Percentiles rank a stretch among this genome's conserved stretches.
Evolutionary conservation across 176 grass and related monocot genomes (phyloP).

Genomic region (Dendrocalamus sinicus): DNA sequence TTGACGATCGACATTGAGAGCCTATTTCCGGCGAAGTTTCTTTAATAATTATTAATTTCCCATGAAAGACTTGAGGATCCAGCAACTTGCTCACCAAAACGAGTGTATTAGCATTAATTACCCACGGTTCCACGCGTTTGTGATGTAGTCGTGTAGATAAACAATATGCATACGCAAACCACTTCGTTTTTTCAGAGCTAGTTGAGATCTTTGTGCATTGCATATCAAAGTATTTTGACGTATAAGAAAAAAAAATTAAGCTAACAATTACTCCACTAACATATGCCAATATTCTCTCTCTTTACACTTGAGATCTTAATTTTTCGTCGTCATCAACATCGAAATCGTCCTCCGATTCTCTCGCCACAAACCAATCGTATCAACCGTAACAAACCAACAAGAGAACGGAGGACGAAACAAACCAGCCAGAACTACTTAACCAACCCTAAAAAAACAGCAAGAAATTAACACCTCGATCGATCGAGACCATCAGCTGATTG

Average conservation of each 20-base stretch:
- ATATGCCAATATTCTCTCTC: background rate
- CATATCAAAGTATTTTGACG: constrained; percentile 7
- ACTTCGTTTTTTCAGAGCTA: too few relatives aligned
- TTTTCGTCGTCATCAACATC: constrained; percentile 60
- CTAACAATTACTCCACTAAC: constrained; percentile 6
- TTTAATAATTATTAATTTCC: background rate
- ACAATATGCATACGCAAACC: background rate
- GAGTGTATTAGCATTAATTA: background rate
- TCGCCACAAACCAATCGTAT: constrained; percentile 23
- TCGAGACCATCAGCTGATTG: background rate
- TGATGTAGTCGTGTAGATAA: background rate
- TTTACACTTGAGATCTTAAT: constrained; percentile 51
- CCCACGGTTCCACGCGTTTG: background rate
- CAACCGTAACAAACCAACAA: constrained; percentile 19
- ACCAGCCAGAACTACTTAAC: constrained; percentile 7
- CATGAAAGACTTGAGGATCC: background rate
- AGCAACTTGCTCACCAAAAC: background rate
- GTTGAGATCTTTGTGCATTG: background rate
- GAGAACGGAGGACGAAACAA: constrained; percentile 18
- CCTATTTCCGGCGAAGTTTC: background rate
- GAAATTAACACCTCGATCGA: constrained; percentile 9
- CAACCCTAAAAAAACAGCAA: constrained; percentile 2
- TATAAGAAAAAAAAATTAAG: background rate
- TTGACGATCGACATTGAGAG: background rate
- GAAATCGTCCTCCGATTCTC: constrained; percentile 33